These are phyloP conservation scores for Chaetomium strumarium DNA, from an alignment of 2,329 filamentous ascomycete species.

Conservation along the genomic window DNA sequence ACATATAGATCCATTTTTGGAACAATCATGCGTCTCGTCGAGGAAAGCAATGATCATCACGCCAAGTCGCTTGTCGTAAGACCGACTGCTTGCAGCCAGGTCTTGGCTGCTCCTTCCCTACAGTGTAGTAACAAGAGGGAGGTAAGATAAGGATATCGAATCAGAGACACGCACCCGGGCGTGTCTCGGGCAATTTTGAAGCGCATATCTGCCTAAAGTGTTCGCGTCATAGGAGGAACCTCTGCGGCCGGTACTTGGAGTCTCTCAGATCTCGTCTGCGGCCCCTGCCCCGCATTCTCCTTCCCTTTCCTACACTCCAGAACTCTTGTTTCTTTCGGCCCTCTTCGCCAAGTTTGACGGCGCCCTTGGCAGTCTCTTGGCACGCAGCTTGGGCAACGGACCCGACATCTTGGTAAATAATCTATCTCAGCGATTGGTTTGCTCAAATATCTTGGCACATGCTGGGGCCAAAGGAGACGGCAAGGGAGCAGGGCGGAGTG, in stretches of 20 bases:
- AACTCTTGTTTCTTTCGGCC: conserved; percentile 6
- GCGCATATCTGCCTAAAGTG: not conserved
- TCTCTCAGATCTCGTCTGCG: not conserved
- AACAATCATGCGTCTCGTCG: not conserved
- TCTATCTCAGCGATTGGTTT: conserved; percentile 4
- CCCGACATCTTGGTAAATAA: conserved; percentile 12
- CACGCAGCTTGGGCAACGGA: conserved; percentile 3
- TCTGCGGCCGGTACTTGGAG: not conserved
- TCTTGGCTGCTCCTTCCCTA: not conserved
- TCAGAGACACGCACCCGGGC: not conserved
- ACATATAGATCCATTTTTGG: not conserved
- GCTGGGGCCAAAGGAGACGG: not conserved
- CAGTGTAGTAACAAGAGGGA: not conserved
- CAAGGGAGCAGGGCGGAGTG: not conserved
- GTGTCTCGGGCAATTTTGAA: not conserved
- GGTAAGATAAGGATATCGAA: too few species aligned
- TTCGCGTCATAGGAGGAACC: not conserved
- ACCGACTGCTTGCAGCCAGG: not conserved
- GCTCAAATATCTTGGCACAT: conserved; percentile 10
- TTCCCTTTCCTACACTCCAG: too few species aligned
- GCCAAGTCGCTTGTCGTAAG: conserved; percentile 8
- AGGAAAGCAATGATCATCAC: conserved; percentile 3
- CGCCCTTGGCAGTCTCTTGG: conserved; percentile 16
- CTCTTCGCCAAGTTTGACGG: conserved; percentile 19
- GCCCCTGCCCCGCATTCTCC: conserved; percentile 1